A percentile compares a stretch with the other conserved stretches of the same genome.
Evolutionary conservation across 1,284 basidiomycete species (phyloP).

Genomic region (Inonotus obliquus): DNA sequence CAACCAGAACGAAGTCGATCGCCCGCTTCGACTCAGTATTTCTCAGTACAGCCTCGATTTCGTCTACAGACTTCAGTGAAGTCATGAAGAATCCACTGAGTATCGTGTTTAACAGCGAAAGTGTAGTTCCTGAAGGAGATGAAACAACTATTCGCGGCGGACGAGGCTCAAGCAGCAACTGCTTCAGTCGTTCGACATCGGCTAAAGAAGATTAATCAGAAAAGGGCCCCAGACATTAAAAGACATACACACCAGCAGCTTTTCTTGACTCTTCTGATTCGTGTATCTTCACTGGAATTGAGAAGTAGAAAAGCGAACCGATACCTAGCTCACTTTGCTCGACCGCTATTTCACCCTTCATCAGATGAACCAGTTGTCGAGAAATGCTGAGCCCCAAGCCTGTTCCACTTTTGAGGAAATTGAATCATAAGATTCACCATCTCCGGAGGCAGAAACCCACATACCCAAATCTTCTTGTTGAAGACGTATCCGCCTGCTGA

Average conservation of each 20-base stretch:
- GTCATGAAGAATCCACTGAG: slow-evolving; percentile 49
- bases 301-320: slow-evolving; percentile 68
- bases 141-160: slow-evolving; percentile 50
- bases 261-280: slow-evolving; percentile 47
- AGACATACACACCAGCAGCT: slow-evolving; percentile 11
- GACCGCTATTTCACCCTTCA: slow-evolving; percentile 67
- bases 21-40: slow-evolving; percentile 30
- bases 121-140: slow-evolving; percentile 53
- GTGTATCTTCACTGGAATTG: slow-evolving; percentile 56
- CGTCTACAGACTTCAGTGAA: slow-evolving; percentile 39
- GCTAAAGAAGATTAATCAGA: slow-evolving; percentile 17
- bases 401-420: background rate
- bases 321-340: slow-evolving; percentile 50
- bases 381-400: slow-evolving; percentile 65
- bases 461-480: slow-evolving; percentile 59
- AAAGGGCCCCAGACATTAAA: slow-evolving; percentile 28
- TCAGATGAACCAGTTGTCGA: slow-evolving; percentile 64
- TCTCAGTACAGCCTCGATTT: slow-evolving; percentile 40
- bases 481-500: slow-evolving; percentile 71
- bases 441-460: background rate
- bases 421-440: background rate
- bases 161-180: slow-evolving; percentile 39
- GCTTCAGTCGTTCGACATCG: slow-evolving; percentile 44
- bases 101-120: slow-evolving; percentile 51
- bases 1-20: slow-evolving; percentile 61